These are phyloP conservation scores for Neophaeococcomyces aloes DNA, from an alignment of 2,329 filamentous ascomycete species.

Conservation along the genomic window DNA sequence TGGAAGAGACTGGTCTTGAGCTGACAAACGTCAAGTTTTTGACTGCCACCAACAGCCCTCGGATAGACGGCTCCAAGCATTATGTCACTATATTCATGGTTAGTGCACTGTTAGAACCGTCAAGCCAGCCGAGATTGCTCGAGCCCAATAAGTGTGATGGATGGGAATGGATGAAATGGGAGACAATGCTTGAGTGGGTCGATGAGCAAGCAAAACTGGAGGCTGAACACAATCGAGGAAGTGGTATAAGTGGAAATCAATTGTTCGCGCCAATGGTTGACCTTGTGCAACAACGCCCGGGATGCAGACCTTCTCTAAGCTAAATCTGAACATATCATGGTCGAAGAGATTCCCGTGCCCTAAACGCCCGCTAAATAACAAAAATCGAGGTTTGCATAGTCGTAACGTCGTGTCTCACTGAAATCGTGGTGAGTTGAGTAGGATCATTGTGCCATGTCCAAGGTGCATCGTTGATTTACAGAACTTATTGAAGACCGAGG, in stretches of 20 bases:
- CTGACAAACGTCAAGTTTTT: constrained; percentile 45
- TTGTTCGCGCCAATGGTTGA: constrained; percentile 42
- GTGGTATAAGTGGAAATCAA: constrained; percentile 21
- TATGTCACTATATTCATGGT: constrained; percentile 64
- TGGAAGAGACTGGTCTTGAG: constrained; percentile 59
- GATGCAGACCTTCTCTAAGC: background rate
- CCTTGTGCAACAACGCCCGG: constrained; percentile 31
- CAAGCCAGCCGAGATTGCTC: constrained; percentile 40
- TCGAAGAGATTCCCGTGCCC: too few species aligned
- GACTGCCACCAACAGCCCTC: constrained; percentile 57
- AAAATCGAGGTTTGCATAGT: background rate
- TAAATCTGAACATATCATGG: background rate
- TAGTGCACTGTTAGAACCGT: constrained; percentile 39
- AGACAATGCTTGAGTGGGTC: constrained; percentile 28
- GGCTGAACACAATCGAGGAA: constrained; percentile 19
- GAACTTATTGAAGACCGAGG: background rate
- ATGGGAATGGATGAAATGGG: constrained; percentile 46
- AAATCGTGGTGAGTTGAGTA: background rate
- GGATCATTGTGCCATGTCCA: too few species aligned
- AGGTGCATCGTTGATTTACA: too few species aligned
- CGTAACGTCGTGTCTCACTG: too few species aligned
- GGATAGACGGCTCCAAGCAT: constrained; percentile 48
- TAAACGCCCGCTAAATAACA: background rate
- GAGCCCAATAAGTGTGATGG: constrained; percentile 46
- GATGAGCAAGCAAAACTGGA: background rate